Evolutionary conservation across 805 yeast species (phyloP), one percentile per base, ranked within the genome.

Genomic region (Cyberlindnera euphorbiae): DNA sequence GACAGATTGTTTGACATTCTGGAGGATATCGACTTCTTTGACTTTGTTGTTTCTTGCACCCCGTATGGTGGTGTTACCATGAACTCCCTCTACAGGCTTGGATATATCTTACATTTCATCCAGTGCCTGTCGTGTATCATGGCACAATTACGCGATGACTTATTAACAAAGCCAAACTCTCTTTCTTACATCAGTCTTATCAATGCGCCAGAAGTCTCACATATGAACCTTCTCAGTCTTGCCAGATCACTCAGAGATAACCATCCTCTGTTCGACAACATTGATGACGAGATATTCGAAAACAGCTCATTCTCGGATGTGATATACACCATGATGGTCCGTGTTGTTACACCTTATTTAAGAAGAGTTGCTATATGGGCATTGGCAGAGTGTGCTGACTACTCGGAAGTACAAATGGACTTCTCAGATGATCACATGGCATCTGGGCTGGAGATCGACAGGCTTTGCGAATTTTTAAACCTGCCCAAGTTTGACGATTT

Each of bases 261-360:
- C 17, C 54, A 53, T 36, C 58, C 59, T 5, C 30, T 50, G 4
- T 54, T 54, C 39, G 52, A 52, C 8, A 30, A 38, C 4, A 44
- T 66, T 3, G 52, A 61, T 28, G 58, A 55, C 18, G 55, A 46
- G 12, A 40, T 43, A 0, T 39, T 47, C 39, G 54, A 38, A 46
- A 49, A 45, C 15, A 33, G 24, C 3, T 41, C 32, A 9, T 60
- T 67, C 38, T 66, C 75, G 0, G 36, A 53, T 21, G 62, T 72
- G 2, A 42, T 79, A 3, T 76, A 67, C 47, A 63, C 79, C 0
- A 66, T 82, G 73, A 30, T 79, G 15, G 53, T 70, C n/a, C 77
- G 74, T 47, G 57, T 78, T 2, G 55, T 70, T 8, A 72, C 82
- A 0, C 86, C 88, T 15, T 84, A 79, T 45, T 62, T 84, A 36